Evolutionary conservation across 2,329 filamentous ascomycete genomes (phyloP).

Genomic region (Diaporthe sp.): DNA sequence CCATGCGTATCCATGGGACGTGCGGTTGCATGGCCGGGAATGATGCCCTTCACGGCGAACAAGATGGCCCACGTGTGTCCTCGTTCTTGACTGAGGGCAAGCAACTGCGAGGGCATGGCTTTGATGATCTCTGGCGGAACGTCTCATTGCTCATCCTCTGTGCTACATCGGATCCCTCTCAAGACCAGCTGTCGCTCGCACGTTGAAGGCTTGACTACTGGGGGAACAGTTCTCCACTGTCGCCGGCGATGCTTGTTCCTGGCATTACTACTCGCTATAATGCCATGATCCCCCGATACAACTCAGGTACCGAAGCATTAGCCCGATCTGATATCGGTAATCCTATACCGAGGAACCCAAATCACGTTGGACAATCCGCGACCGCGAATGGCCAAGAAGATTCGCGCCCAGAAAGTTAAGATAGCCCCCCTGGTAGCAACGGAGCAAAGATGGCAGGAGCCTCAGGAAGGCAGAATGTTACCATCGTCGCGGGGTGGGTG

Average conservation of each 20-base stretch:
- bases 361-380: background rate
- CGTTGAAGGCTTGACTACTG: background rate
- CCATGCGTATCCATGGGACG: slow-evolving; percentile 9
- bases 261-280: background rate
- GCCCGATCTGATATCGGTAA: slow-evolving; percentile 17
- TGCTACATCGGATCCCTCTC: background rate
- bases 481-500: background rate
- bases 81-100: background rate
- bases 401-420: background rate
- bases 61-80: background rate
- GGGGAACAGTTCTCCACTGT: too few relatives aligned
- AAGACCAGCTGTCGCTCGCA: background rate
- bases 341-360: background rate
- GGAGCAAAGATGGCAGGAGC: background rate
- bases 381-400: background rate
- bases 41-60: slow-evolving; percentile 19
- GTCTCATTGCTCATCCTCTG: too few relatives aligned
- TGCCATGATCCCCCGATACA: background rate
- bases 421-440: background rate
- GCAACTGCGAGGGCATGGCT: background rate
- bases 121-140: rapidly evolving
- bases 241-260: background rate
- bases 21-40: slow-evolving; percentile 28
- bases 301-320: background rate
- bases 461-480: background rate